A percentile compares a stretch with the other conserved stretches of the same genome.
phyloP scores from a whole-genome alignment of 129 eudicot species.

The Artemisia annua region DNA sequence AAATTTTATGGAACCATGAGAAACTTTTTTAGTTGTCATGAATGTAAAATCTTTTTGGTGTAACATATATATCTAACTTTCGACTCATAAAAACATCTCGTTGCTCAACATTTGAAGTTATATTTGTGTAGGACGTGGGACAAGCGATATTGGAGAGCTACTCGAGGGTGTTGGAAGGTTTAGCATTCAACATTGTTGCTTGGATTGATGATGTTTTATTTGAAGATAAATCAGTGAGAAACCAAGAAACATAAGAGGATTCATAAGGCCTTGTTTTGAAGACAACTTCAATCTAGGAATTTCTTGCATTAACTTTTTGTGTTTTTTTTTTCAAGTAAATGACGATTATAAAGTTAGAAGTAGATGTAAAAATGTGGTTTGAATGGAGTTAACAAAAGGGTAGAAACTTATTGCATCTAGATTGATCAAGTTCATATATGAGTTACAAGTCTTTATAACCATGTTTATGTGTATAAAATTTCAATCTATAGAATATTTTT shows the following conservation, averaged over 20 bases:
- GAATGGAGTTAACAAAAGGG: conserved; percentile 18
- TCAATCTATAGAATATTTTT: too few species aligned
- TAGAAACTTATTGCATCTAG: conserved; percentile 20
- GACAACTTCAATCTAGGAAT: conserved; percentile 31
- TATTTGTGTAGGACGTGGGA: conserved; percentile 86
- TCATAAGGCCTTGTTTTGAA: conserved; percentile 22
- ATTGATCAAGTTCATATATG: conserved; percentile 13
- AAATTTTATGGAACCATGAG: too few species aligned
- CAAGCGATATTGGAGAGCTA: conserved; percentile 94
- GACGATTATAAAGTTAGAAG: conserved; percentile 13
- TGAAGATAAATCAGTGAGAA: conserved; percentile 67
- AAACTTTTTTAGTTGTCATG: background rate
- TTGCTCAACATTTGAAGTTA: conserved; percentile 11
- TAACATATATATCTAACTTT: too few species aligned
- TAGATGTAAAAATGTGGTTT: conserved; percentile 21
- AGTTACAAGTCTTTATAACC: conserved; percentile 14
- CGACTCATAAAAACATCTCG: background rate
- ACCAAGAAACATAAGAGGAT: conserved; percentile 36
- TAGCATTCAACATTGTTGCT: conserved; percentile 92
- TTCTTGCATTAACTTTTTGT: conserved; percentile 25
- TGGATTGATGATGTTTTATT: conserved; percentile 90
- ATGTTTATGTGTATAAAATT: background rate
- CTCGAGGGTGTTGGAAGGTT: conserved; percentile 91
- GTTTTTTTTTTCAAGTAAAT: conserved; percentile 16
- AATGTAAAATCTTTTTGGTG: background rate